phyloP scores from a whole-genome alignment of 768 basidiomycete genomes.

The Lanmaoa pseudosensibilis region DNA sequence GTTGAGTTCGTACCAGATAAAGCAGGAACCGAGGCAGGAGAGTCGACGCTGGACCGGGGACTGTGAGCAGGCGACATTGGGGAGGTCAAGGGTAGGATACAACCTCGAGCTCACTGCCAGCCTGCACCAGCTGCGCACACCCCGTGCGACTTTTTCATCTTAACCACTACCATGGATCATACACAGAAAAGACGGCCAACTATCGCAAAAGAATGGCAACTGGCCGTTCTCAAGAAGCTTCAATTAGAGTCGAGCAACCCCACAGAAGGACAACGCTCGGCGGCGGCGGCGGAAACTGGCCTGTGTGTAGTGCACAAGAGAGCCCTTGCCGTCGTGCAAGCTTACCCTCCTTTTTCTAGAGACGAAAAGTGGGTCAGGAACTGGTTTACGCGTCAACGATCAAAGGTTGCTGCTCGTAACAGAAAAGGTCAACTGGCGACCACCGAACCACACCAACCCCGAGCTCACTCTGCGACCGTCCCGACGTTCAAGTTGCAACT shows the following conservation, averaged over 20 bases:
- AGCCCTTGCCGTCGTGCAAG: neutral
- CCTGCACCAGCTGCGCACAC: neutral
- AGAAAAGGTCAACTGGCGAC: constrained; percentile 1
- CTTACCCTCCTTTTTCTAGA: constrained; percentile 15
- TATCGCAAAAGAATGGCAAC: constrained; percentile 30
- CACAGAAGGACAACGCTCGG: constrained; percentile 21
- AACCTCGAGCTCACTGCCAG: neutral
- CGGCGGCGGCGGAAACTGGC: constrained; percentile 29
- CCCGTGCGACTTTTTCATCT: constrained; percentile 20
- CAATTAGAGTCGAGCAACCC: constrained; percentile 23
- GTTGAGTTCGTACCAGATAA: constrained; percentile 40
- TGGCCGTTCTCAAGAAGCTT: constrained; percentile 30
- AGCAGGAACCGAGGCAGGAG: constrained; percentile 1
- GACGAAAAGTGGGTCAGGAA: constrained; percentile 31
- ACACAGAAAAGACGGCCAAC: constrained; percentile 11
- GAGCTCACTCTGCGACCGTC: neutral
- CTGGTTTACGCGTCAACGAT: constrained; percentile 33
- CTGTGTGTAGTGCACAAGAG: constrained; percentile 26
- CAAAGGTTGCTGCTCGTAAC: constrained; percentile 14
- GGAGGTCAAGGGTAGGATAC: constrained; percentile 4
- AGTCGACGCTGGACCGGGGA: constrained; percentile 14
- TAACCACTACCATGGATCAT: constrained; percentile 5
- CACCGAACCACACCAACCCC: neutral
- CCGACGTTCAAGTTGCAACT: constrained; percentile 19
- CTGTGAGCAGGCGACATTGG: neutral